Base-by-base conservation (phyloP, 371 early-diverging fungal genomes). In the Actinomucor elegans region DNA sequence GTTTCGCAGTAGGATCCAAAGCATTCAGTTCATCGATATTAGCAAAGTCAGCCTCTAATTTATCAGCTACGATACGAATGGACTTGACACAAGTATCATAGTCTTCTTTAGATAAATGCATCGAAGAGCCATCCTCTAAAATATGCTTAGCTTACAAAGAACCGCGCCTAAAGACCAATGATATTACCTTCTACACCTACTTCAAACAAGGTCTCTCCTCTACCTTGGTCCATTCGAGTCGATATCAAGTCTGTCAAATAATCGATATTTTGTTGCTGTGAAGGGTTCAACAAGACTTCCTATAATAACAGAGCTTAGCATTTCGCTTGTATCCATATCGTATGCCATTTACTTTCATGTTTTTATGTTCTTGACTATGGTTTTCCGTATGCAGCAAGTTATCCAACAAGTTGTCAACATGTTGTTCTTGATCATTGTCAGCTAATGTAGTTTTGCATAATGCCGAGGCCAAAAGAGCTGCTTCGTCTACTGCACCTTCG, bases 121-220 rank as follows among this genome's bases (percentile, higher is more conserved):
- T 89, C 0, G 81, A 56, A 3, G 79, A 56, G 9, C 90, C 91
- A 57, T 90, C 89, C 45, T 91, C 92, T 81, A 44, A 21, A 1
- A 12, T 41, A 6, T 41, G n/a, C 15, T 20, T 20, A 11, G 15
- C 20, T 17, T 21, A 17, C 20, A 29, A 27, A 24, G 17, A 23
- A n/a, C 9, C 17, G 20, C 2, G 1, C 17, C 14, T 28, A 5
- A 17, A 35, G 8, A 14, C 8, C 24, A 10, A 29, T 15, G 28
- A 15, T 27, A 23, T 2, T 79, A 87, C 90, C 90, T 68, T 93
- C 90, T 8, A 81, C 28, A 3, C 93, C 93, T 36, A 93, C 64
- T 61, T 91, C 93, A 40, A 90, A 75, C 11, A 93, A 57, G 0
- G 84, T 70, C 71, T 94, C 93, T 17, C 94, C 94, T 33, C 73